Percentiles rank a stretch among this genome's conserved stretches.
phyloP scores from a whole-genome alignment of 78 protist genomes.

The Planoprotostelium fungivorum region DNA sequence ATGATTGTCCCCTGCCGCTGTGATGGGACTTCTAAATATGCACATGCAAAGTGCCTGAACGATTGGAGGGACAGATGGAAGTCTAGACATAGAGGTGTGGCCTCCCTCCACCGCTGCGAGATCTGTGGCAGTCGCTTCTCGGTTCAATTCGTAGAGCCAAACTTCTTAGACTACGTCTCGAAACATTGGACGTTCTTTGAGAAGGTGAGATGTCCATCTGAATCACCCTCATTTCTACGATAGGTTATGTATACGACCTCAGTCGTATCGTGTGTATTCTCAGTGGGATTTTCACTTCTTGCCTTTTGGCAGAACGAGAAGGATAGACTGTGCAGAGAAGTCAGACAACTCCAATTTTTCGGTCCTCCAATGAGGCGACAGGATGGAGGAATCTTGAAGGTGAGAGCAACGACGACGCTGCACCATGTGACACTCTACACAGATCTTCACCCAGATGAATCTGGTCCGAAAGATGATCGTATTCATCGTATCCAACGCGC shows the following conservation, averaged over 20 bases:
- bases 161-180: not conserved
- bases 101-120: not conserved
- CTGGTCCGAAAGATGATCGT: too few species aligned
- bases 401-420: too few species aligned
- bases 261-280: not conserved
- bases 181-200: not conserved
- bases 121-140: not conserved
- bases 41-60: not conserved
- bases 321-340: not conserved
- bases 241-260: not conserved
- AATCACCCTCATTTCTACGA: not conserved
- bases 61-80: not conserved
- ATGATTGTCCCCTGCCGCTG: not conserved
- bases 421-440: too few species aligned
- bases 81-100: not conserved
- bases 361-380: too few species aligned
- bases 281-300: not conserved
- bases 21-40: not conserved
- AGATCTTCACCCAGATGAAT: too few species aligned
- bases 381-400: too few species aligned
- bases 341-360: not conserved
- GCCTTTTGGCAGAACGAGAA: not conserved
- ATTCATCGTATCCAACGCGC: too few species aligned
- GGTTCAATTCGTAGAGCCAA: not conserved
- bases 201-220: not conserved